These are phyloP conservation scores for Oidiodendron maius DNA, from an alignment of 495 filamentous ascomycete genomes.

Conservation along the genomic window DNA sequence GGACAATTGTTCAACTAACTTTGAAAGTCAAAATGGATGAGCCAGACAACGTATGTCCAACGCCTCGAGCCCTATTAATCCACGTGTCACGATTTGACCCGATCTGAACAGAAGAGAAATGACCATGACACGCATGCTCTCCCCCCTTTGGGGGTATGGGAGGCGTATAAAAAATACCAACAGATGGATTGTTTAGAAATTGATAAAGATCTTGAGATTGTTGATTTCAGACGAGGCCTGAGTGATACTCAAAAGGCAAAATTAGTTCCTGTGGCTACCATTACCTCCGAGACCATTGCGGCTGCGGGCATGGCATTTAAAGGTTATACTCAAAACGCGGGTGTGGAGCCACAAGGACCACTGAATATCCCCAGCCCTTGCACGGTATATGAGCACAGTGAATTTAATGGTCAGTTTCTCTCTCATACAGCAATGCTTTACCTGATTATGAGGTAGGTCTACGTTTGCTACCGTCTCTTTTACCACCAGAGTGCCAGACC, in stretches of 20 bases:
- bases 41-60: neutral
- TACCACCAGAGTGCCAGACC: conserved; percentile 66
- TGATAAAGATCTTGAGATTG: conserved; percentile 37
- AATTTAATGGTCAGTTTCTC: conserved; percentile 16
- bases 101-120: neutral
- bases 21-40: neutral
- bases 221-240: conserved; percentile 37
- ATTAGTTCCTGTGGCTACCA: conserved; percentile 11
- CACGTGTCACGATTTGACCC: neutral
- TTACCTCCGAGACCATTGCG: conserved; percentile 13
- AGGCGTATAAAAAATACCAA: conserved; percentile 60
- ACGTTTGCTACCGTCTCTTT: conserved; percentile 63
- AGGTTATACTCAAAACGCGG: neutral
- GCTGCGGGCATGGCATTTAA: conserved; percentile 12
- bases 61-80: neutral
- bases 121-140: conserved; percentile 59
- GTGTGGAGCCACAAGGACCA: neutral
- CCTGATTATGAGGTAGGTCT: conserved; percentile 50
- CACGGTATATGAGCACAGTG: conserved; percentile 21
- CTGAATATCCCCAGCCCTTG: conserved; percentile 1
- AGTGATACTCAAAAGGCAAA: conserved; percentile 13
- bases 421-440: neutral
- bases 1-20: too few species aligned
- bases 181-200: conserved; percentile 37
- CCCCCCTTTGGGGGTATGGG: conserved; percentile 59